Evolutionary conservation across 139 green algal species (phyloP), one percentile per base, ranked within the genome.

Genomic region (Coelastrella sp.): DNA sequence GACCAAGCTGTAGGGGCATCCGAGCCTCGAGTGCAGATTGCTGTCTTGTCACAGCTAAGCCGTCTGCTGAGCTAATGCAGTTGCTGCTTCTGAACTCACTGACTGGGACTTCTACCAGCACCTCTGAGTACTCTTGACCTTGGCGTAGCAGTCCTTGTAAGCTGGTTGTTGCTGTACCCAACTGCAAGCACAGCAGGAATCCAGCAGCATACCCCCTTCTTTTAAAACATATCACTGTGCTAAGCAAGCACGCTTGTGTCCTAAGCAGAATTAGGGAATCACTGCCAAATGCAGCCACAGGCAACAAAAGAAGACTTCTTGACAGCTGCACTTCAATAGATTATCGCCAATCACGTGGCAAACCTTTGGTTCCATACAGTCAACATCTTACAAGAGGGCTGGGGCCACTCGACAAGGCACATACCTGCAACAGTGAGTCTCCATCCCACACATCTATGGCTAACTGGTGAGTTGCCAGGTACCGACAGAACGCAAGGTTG

Each of bases 371-470:
- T n/a, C n/a, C n/a, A n/a, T n/a, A 35, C 66, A 75, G 21, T 13
- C 63, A 73, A 4, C 63, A 73, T 17, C 25, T 40, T 38, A 37
- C 62, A 40, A 11, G 13, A 71, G 62, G n/a, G 23, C 62, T 32
- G 13, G 8, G 38, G 3, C 15, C 5, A 17, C 41, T 35, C 5
- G 63, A 43, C 25, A 48, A 8, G n/a, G 6, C 34, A 38, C 84
- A 2, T 71, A 92, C 91, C 85, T 95, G 89, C 74, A 95, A 85
- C 74, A 93, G 81, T 19, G 90, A 94, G 35, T 92, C 89, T 0
- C 87, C 91, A 77, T 95, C 92, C 91, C 91, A 95, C 74, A 95
- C 89, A 78, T 95, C 92, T 40, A 95, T 43, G 17, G 57, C 71
- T 30, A 95, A 89, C 43, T 35, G 78, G 75, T 89, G 86, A 38